Evolutionary conservation across 345 rosid species (phyloP).

Genomic region (Gossypium arboreum): DNA sequence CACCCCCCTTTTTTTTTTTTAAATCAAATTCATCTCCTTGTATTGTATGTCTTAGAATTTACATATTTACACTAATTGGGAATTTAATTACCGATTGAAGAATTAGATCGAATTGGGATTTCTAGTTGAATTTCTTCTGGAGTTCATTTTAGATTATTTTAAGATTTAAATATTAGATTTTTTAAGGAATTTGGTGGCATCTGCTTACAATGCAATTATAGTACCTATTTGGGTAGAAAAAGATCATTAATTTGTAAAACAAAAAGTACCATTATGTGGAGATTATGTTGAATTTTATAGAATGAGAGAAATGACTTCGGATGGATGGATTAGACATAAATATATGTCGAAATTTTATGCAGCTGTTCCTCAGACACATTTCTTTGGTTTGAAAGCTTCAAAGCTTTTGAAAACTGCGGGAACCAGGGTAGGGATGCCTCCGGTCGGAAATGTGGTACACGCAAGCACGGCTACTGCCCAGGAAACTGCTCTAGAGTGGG

Average conservation of each 20-base stretch:
- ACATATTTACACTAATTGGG: background rate
- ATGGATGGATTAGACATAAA: background rate
- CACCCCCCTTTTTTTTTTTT: no score
- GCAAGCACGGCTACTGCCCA: constrained; percentile 56
- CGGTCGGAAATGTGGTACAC: constrained; percentile 58
- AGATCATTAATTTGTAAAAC: background rate
- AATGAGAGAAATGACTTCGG: background rate
- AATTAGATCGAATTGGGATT: background rate
- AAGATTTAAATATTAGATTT: background rate
- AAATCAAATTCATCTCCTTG: background rate
- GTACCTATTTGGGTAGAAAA: background rate
- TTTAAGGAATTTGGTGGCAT: background rate
- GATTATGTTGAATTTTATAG: background rate
- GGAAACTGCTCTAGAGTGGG: constrained; percentile 58
- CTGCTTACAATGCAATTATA: background rate
- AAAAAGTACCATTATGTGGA: background rate
- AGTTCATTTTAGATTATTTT: background rate
- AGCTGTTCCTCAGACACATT: background rate
- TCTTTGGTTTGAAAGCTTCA: background rate
- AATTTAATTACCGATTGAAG: background rate
- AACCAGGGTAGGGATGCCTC: constrained; percentile 29
- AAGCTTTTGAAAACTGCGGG: no score
- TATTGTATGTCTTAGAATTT: background rate
- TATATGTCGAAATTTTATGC: constrained; percentile 2
- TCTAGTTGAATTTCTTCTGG: background rate